Conservation (phyloP, 805 yeast species). For the Yamadazyma insecticola region DNA sequence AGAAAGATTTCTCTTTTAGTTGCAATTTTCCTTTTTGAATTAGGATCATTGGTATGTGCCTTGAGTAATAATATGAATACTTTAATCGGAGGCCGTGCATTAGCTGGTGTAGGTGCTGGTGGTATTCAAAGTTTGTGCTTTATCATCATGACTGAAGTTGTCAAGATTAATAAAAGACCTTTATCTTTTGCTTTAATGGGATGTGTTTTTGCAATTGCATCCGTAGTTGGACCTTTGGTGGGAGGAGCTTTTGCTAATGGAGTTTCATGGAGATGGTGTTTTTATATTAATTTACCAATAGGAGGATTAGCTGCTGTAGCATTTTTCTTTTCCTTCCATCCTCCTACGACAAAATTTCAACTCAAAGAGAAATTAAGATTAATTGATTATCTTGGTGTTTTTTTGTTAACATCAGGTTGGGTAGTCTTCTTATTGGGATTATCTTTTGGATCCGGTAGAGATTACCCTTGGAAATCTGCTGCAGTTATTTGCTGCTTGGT, state of each 20-base stretch:
- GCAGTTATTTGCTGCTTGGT: constrained; percentile 45
- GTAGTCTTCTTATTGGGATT: constrained; percentile 45
- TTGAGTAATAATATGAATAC: constrained; percentile 30
- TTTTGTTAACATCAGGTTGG: constrained; percentile 35
- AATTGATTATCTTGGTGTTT: constrained; percentile 46
- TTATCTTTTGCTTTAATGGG: constrained; percentile 32
- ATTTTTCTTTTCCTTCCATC: constrained; percentile 38
- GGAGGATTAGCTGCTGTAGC: constrained; percentile 47
- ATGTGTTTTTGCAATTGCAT: constrained; percentile 42
- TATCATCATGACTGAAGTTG: constrained; percentile 27
- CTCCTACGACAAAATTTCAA: constrained; percentile 40
- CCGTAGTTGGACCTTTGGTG: constrained; percentile 55
- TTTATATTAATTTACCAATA: constrained; percentile 62
- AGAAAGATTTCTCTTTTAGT: constrained; percentile 22
- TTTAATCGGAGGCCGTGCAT: constrained; percentile 38
- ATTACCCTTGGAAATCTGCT: constrained; percentile 50
- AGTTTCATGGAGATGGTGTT: constrained; percentile 73
- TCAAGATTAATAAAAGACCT: constrained; percentile 31
- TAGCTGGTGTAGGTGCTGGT: constrained; percentile 36
- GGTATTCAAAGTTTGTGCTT: constrained; percentile 27
- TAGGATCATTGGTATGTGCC: constrained; percentile 33
- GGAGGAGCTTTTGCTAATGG: constrained; percentile 60
- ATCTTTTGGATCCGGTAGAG: constrained; percentile 45
- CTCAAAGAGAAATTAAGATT: constrained; percentile 29
- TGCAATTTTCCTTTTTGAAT: constrained; percentile 11